These are phyloP conservation scores for Paecilomyces dactylethromorphus DNA, from an alignment of 2,329 filamentous ascomycete species.

Conservation along the genomic window DNA sequence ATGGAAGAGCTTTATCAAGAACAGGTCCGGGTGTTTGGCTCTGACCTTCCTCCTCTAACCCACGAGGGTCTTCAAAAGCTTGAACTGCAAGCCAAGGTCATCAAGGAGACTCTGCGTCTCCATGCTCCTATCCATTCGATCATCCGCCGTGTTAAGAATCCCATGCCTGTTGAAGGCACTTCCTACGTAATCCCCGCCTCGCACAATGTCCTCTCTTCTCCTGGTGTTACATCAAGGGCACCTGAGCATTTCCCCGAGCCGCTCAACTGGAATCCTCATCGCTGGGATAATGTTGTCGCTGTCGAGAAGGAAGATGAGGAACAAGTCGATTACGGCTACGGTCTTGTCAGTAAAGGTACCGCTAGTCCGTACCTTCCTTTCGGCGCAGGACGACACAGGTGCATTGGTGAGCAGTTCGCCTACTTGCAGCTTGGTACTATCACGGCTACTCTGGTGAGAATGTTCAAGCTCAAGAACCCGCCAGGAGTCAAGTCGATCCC, in stretches of 20 bases:
- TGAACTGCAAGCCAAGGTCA: slow-evolving; percentile 55
- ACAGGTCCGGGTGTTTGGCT: slow-evolving; percentile 51
- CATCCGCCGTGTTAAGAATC: slow-evolving; percentile 64
- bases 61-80: slow-evolving; percentile 56
- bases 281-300: slow-evolving; percentile 44
- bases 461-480: slow-evolving; percentile 54
- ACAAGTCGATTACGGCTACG: slow-evolving; percentile 57
- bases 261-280: slow-evolving; percentile 54
- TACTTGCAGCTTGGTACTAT: slow-evolving; percentile 64
- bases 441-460: slow-evolving; percentile 54
- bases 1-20: slow-evolving; percentile 65
- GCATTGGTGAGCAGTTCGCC: slow-evolving; percentile 71
- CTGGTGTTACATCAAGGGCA: slow-evolving; percentile 58
- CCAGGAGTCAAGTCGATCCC: slow-evolving; percentile 53
- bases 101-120: slow-evolving; percentile 66
- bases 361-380: slow-evolving; percentile 63
- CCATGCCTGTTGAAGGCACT: slow-evolving; percentile 48
- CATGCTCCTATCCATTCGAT: slow-evolving; percentile 69
- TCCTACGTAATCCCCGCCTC: slow-evolving; percentile 69
- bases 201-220: slow-evolving; percentile 74
- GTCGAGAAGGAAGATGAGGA: slow-evolving; percentile 42
- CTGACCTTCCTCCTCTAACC: slow-evolving; percentile 48
- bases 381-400: slow-evolving; percentile 65
- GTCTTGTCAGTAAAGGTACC: slow-evolving; percentile 54
- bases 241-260: slow-evolving; percentile 57